Evolutionary conservation across 495 filamentous ascomycete genomes (phyloP).

Genomic region (Podospora comata): DNA sequence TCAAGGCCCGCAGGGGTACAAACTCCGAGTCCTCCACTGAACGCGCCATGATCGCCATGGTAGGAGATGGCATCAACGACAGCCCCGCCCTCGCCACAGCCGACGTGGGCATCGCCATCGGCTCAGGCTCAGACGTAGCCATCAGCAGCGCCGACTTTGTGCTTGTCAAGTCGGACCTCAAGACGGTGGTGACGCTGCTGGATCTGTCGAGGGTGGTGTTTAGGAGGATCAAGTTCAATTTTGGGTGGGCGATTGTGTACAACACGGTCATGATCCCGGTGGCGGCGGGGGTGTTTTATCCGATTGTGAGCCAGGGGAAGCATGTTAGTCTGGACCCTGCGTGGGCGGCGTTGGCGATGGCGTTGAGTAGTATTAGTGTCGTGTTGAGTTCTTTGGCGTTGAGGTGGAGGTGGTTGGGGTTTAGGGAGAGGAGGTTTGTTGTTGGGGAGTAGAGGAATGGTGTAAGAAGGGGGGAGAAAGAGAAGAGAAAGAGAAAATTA

Average conservation of each 20-base stretch:
- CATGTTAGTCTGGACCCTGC: constrained; percentile 68
- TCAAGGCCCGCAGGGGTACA: constrained; percentile 36
- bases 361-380: constrained; percentile 77
- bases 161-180: constrained; percentile 70
- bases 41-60: constrained; percentile 48
- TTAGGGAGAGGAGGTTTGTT: constrained; percentile 33
- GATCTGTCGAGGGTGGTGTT: constrained; percentile 71
- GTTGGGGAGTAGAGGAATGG: not conserved
- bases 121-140: constrained; percentile 80
- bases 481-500: constrained; percentile 1
- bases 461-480: not conserved
- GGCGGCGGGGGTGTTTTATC: constrained; percentile 78
- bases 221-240: constrained; percentile 77
- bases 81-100: constrained; percentile 75
- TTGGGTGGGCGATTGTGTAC: constrained; percentile 85
- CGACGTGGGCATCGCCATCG: constrained; percentile 81
- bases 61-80: constrained; percentile 90
- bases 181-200: constrained; percentile 67
- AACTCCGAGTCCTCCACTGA: constrained; percentile 27
- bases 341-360: constrained; percentile 87
- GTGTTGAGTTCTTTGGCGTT: constrained; percentile 69
- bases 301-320: constrained; percentile 51
- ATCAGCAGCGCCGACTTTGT: constrained; percentile 81
- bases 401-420: constrained; percentile 52
- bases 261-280: constrained; percentile 77